A percentile compares a stretch with the other conserved stretches of the same genome.
Conservation (phyloP, 208 protist species). For the Acanthamoeba rhysodes region DNA sequence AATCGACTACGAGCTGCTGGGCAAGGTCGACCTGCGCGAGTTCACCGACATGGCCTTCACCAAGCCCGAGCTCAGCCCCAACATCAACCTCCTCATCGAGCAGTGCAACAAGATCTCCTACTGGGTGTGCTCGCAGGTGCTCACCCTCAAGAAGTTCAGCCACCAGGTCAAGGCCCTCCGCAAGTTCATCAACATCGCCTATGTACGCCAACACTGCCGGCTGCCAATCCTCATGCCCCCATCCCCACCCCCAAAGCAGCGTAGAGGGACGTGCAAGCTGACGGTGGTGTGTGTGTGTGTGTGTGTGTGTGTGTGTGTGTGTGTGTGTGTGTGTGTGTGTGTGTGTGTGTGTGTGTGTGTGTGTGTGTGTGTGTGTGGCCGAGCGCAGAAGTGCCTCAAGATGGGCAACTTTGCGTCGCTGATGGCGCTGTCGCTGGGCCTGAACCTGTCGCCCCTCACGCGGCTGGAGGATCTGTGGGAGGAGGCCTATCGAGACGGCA, state of each 20-base stretch:
- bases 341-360: background rate
- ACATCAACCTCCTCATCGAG: background rate
- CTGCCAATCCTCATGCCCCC: too few species aligned
- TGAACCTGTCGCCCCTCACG: background rate
- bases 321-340: too few species aligned
- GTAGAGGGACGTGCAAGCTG: too few species aligned
- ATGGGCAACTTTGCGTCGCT: background rate
- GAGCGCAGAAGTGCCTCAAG: background rate
- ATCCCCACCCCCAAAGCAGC: too few species aligned
- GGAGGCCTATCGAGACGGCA: background rate
- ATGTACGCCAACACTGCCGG: background rate
- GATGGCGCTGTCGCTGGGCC: constrained; percentile 1
- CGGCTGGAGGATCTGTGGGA: background rate
- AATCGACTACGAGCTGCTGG: background rate
- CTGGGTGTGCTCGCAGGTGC: constrained; percentile 16
- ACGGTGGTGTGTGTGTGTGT: too few species aligned
- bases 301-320: background rate
- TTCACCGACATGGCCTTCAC: constrained; percentile 24
- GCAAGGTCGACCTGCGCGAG: constrained; percentile 3
- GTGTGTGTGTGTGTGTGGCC: too few species aligned
- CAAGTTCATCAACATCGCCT: constrained; percentile 25
- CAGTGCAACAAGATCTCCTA: constrained; percentile 12
- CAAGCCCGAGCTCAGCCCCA: background rate
- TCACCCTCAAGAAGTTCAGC: background rate
- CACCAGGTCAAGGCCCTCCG: constrained; percentile 15